Percentiles rank a stretch among this genome's conserved stretches.
These are phyloP conservation scores for Metarhizium guizhouense DNA, from an alignment of 2,329 filamentous ascomycete genomes.

Conservation along the genomic window DNA sequence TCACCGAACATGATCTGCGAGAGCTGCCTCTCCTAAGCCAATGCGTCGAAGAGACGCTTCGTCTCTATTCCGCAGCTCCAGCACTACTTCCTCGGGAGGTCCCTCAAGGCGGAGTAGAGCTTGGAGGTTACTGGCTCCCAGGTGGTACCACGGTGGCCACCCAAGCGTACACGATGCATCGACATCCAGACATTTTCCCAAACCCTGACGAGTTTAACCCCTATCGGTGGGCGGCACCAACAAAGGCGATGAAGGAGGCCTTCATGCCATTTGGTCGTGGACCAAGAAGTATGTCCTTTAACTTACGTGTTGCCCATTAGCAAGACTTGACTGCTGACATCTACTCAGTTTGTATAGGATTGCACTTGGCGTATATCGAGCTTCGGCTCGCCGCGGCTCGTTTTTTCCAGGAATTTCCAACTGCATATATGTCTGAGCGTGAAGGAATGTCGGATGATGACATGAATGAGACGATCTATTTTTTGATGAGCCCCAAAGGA, in stretches of 20 bases:
- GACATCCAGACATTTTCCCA: conserved; percentile 29
- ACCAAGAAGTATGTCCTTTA: conserved; percentile 26
- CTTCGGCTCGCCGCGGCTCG: conserved; percentile 39
- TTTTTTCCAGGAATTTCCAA: conserved; percentile 41
- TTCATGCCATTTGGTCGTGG: conserved; percentile 46
- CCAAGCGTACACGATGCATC: conserved; percentile 39
- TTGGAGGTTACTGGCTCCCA: conserved; percentile 31
- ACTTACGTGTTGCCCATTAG: neutral
- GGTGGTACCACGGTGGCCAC: conserved; percentile 29
- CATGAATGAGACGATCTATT: conserved; percentile 25
- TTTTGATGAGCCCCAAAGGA: conserved; percentile 22
- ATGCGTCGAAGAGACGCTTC: conserved; percentile 35
- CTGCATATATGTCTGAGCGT: conserved; percentile 18
- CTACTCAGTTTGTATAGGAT: conserved; percentile 38
- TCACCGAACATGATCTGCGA: conserved; percentile 11
- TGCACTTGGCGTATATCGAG: conserved; percentile 49
- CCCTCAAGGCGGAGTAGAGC: conserved; percentile 26
- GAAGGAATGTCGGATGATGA: conserved; percentile 26
- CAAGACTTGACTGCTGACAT: neutral
- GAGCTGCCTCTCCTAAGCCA: conserved; percentile 30
- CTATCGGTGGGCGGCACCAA: conserved; percentile 13
- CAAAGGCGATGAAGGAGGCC: conserved; percentile 33
- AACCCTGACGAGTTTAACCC: conserved; percentile 23
- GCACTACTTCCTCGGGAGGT: conserved; percentile 29
- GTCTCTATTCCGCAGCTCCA: conserved; percentile 32